Conservation (phyloP, 1,284 basidiomycete species). For the Agaricales sp. region DNA sequence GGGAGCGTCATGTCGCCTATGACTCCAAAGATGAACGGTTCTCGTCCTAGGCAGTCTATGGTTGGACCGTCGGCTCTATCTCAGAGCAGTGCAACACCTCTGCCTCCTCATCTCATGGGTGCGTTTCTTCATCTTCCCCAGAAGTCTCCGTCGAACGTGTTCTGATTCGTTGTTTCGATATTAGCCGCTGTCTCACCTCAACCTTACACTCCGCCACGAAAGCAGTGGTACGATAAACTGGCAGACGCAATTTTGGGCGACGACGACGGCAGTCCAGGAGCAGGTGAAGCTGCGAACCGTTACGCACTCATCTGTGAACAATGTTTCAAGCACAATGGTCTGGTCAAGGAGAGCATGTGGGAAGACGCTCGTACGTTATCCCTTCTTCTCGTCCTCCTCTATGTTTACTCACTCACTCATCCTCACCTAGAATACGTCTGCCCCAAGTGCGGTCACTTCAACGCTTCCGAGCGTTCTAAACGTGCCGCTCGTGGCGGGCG, state of each 20-base stretch:
- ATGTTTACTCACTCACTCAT: constrained; percentile 4
- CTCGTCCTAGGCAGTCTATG: background rate
- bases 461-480: constrained; percentile 40
- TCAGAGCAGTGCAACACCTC: background rate
- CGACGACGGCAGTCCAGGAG: constrained; percentile 47
- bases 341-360: constrained; percentile 85
- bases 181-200: constrained; percentile 25
- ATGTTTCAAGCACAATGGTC: constrained; percentile 91
- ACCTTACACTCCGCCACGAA: constrained; percentile 48
- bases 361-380: constrained; percentile 75
- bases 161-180: background rate
- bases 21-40: background rate
- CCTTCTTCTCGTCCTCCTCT: constrained; percentile 6
- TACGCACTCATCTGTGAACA: constrained; percentile 93
- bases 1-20: constrained; percentile 7
- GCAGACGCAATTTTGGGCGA: constrained; percentile 83
- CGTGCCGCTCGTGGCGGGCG: background rate
- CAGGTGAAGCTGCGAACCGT: constrained; percentile 37
- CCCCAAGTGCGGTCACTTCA: constrained; percentile 68
- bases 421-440: constrained; percentile 58
- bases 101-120: constrained; percentile 1
- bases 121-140: constrained; percentile 6
- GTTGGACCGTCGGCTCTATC: background rate
- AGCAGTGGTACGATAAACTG: constrained; percentile 83
- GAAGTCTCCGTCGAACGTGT: constrained; percentile 1